Conservation (phyloP, 805 yeast genomes). For the Monosporozyma siamensis region DNA sequence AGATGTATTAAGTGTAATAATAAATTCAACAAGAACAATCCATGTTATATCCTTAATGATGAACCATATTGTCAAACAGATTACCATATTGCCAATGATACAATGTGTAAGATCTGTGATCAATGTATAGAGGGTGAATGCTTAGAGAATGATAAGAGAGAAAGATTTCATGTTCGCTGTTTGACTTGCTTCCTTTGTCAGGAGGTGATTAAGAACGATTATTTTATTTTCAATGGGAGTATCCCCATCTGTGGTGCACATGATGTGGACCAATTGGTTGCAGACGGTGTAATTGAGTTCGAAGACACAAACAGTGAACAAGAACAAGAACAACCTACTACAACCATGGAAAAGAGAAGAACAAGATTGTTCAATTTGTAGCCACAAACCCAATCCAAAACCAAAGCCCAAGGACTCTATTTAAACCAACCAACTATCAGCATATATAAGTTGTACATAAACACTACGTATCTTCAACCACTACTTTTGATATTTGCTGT, state of each 20-base stretch:
- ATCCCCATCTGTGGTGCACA: slow-evolving; percentile 25
- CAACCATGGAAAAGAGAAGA: slow-evolving; percentile 20
- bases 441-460: too few species aligned
- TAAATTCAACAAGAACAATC: slow-evolving; percentile 48
- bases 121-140: slow-evolving; percentile 85
- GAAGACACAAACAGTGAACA: too few species aligned
- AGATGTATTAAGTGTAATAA: slow-evolving; percentile 55
- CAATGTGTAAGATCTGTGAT: slow-evolving; percentile 63
- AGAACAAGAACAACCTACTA: slow-evolving; percentile 4
- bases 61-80: slow-evolving; percentile 75
- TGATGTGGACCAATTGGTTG: slow-evolving; percentile 12
- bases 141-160: slow-evolving; percentile 61
- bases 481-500: too few species aligned
- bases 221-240: slow-evolving; percentile 28
- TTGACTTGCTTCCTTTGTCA: slow-evolving; percentile 59
- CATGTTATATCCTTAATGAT: slow-evolving; percentile 71
- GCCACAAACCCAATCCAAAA: neutral
- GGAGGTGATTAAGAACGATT: slow-evolving; percentile 42
- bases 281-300: slow-evolving; percentile 5
- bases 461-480: too few species aligned
- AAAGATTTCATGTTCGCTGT: slow-evolving; percentile 70
- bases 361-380: slow-evolving; percentile 21
- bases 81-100: slow-evolving; percentile 63
- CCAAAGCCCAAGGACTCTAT: too few species aligned
- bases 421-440: too few species aligned